Evolutionary conservation across 140 eudicot species (phyloP).

Genomic region (Ambrosia hybrid): DNA sequence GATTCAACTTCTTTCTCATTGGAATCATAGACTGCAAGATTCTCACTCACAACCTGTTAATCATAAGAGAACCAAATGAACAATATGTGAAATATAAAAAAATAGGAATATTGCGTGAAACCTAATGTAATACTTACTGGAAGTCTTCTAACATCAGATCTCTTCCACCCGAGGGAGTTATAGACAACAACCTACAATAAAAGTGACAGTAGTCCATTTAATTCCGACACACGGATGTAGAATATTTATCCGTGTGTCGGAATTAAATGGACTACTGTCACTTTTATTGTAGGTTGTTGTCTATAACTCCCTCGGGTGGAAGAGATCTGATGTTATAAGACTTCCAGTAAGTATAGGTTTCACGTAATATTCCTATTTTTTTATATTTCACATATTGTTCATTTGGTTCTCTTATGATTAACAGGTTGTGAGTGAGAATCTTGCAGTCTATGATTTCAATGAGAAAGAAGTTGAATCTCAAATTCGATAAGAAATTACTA

Average conservation of each 20-base stretch:
- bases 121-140: slow-evolving; percentile 65
- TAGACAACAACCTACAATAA: slow-evolving; percentile 64
- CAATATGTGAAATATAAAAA: slow-evolving; percentile 1
- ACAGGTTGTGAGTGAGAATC: slow-evolving; percentile 66
- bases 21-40: slow-evolving; percentile 68
- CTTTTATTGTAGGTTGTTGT: slow-evolving; percentile 56
- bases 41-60: slow-evolving; percentile 64
- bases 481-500: no score
- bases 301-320: slow-evolving; percentile 95
- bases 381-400: neutral
- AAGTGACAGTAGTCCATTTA: slow-evolving; percentile 6
- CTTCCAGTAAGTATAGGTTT: slow-evolving; percentile 74
- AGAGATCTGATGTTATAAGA: slow-evolving; percentile 65
- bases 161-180: slow-evolving; percentile 94
- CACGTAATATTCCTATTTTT: neutral
- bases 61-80: neutral
- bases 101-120: slow-evolving; percentile 5
- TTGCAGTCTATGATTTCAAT: slow-evolving; percentile 62
- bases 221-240: neutral
- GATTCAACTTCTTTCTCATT: slow-evolving; percentile 58
- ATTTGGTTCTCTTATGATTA: slow-evolving; percentile 9
- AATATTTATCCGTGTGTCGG: slow-evolving; percentile 10
- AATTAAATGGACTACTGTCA: neutral
- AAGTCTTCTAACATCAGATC: slow-evolving; percentile 63
- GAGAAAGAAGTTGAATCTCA: slow-evolving; percentile 70